phyloP scores from a whole-genome alignment of 1,284 basidiomycete species.

The Bjerkandera adusta region DNA sequence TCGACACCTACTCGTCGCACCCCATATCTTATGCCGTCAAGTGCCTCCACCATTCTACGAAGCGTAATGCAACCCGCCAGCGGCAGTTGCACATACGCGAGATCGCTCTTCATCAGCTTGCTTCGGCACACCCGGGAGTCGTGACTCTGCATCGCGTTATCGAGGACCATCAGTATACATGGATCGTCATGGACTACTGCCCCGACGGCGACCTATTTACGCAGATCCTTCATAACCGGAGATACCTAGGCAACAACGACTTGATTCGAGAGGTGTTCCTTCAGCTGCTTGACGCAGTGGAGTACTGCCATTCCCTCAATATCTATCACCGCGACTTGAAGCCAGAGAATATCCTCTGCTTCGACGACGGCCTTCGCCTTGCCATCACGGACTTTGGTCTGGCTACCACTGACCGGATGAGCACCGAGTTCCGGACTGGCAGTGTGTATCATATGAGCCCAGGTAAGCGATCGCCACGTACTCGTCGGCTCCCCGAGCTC shows the following conservation, averaged over 20 bases:
- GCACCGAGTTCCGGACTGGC: conserved; percentile 93
- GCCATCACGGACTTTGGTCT: conserved; percentile 97
- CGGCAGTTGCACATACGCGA: conserved; percentile 75
- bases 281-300: conserved; percentile 92
- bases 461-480: conserved; percentile 47
- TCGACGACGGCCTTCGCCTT: conserved; percentile 75
- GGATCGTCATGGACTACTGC: conserved; percentile 71
- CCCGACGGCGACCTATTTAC: conserved; percentile 91
- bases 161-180: conserved; percentile 68
- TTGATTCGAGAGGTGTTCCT: conserved; percentile 88
- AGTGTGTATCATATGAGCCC: conserved; percentile 97
- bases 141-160: conserved; percentile 89
- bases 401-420: conserved; percentile 87
- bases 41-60: conserved; percentile 68
- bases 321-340: conserved; percentile 98
- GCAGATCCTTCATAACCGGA: conserved; percentile 73
- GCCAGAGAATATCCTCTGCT: conserved; percentile 96
- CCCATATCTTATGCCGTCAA: conserved; percentile 86
- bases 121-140: conserved; percentile 84
- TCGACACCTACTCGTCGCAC: conserved; percentile 55
- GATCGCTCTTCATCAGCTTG: conserved; percentile 85
- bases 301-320: conserved; percentile 84
- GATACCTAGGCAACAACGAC: conserved; percentile 75
- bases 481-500: conserved; percentile 12
- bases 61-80: conserved; percentile 57